These are phyloP conservation scores for Magnaporthales sp. DNA, from an alignment of 2,329 filamentous ascomycete species.

Conservation along the genomic window DNA sequence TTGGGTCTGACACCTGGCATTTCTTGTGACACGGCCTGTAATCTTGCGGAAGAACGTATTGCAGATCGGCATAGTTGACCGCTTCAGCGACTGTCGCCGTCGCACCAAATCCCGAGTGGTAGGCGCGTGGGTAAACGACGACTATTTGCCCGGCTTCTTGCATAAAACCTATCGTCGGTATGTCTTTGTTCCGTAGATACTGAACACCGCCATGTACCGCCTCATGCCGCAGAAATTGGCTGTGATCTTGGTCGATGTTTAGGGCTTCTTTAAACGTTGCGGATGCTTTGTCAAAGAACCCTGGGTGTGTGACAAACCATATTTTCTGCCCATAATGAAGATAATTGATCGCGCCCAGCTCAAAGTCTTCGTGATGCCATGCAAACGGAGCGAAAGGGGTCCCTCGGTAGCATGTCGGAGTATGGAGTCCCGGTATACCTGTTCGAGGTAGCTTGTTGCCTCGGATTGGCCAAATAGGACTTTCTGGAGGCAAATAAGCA, in stretches of 20 bases:
- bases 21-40: constrained; percentile 1
- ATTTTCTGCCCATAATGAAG: constrained; percentile 1
- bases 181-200: constrained; percentile 1
- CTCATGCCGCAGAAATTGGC: constrained; percentile 3
- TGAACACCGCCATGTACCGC: not conserved
- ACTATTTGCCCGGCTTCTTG: constrained; percentile 3
- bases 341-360: constrained; percentile 3
- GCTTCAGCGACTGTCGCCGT: constrained; percentile 3
- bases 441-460: not conserved
- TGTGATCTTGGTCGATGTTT: not conserved
- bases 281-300: not conserved
- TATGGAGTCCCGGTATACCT: constrained; percentile 1
- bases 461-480: constrained; percentile 2
- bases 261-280: not conserved
- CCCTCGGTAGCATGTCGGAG: not conserved
- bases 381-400: constrained; percentile 3
- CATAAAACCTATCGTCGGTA: constrained; percentile 1
- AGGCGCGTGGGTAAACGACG: constrained; percentile 2
- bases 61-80: constrained; percentile 2
- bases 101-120: constrained; percentile 3
- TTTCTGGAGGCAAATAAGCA: constrained; percentile 1
- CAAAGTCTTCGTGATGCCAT: constrained; percentile 3
- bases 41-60: not conserved
- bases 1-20: not conserved
- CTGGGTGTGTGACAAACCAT: constrained; percentile 3